Percentiles rank a stretch among this genome's conserved stretches.
Evolutionary conservation across 257 asterid species (phyloP).

Genomic region (Knoxia roxburghii): DNA sequence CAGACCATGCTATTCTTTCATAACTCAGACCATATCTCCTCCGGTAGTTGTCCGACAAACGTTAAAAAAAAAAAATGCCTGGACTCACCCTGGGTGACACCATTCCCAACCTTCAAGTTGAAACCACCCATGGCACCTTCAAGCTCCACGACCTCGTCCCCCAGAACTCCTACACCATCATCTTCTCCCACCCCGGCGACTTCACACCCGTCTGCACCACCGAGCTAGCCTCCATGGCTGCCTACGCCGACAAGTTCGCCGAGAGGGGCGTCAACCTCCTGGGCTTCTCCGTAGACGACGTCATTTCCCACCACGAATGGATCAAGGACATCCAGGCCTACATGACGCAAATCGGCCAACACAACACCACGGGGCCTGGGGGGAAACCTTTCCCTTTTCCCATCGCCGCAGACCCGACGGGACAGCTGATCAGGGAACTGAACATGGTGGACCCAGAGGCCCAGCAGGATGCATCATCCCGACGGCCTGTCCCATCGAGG

Average conservation of each 20-base stretch:
- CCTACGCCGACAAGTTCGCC: slow-evolving; percentile 55
- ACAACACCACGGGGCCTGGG: slow-evolving; percentile 33
- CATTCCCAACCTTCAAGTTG: slow-evolving; percentile 61
- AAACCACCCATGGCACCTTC: slow-evolving; percentile 76
- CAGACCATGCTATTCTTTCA: no score
- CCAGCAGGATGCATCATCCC: slow-evolving; percentile 39
- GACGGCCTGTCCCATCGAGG: slow-evolving; percentile 49
- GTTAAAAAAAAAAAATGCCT: slow-evolving; percentile 50
- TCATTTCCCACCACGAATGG: slow-evolving; percentile 66
- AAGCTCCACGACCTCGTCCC: slow-evolving; percentile 63
- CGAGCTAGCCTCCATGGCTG: slow-evolving; percentile 83
- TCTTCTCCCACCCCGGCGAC: slow-evolving; percentile 93
- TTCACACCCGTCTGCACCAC: slow-evolving; percentile 95
- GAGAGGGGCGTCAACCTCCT: slow-evolving; percentile 70
- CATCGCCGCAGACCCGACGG: slow-evolving; percentile 62
- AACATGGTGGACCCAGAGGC: slow-evolving; percentile 94
- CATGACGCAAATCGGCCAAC: no score
- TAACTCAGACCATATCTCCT: no score
- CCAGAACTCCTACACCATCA: slow-evolving; percentile 47
- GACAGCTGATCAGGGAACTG: slow-evolving; percentile 51
- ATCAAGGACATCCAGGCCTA: slow-evolving; percentile 80
- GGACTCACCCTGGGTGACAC: slow-evolving; percentile 83
- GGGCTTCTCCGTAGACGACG: slow-evolving; percentile 73
- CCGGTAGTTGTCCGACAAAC: no score
- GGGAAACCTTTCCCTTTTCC: no score